Evolutionary conservation across 73 alveolate genomes (phyloP).

Genomic region (Urostyla sp.): DNA sequence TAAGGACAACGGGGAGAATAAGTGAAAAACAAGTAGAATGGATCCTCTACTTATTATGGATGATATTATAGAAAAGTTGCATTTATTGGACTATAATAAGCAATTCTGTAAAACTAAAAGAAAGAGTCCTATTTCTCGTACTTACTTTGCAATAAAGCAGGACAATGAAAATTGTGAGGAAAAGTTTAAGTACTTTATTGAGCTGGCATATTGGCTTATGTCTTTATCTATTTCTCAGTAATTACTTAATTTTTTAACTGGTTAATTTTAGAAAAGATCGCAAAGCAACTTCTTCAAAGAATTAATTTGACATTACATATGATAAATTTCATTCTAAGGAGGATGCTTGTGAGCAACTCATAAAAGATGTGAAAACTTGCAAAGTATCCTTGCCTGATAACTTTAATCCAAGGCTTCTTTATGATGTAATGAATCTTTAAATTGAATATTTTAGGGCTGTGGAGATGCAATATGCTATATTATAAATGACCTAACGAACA

Average conservation of each 20-base stretch:
- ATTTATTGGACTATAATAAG: conserved; percentile 86
- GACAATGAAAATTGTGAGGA: conserved; percentile 8
- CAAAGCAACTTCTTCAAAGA: conserved; percentile 14
- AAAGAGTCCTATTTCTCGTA: conserved; percentile 82
- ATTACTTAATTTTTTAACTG: conserved; percentile 5
- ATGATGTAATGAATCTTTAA: conserved; percentile 62
- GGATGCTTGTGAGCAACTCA: conserved; percentile 39
- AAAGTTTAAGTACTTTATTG: conserved; percentile 68
- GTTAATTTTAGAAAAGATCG: conserved; percentile 52
- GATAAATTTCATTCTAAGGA: conserved; percentile 15
- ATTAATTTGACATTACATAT: conserved; percentile 6
- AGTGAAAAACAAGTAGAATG: conserved; percentile 55
- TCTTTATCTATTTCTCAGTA: conserved; percentile 48
- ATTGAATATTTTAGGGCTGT: conserved; percentile 67
- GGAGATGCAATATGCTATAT: conserved; percentile 90
- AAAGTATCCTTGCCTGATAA: conserved; percentile 44
- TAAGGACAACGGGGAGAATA: neutral
- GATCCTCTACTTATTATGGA: conserved; percentile 92
- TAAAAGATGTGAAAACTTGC: conserved; percentile 30
- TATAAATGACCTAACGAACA: conserved; percentile 84
- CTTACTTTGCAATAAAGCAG: conserved; percentile 75
- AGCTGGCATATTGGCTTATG: conserved; percentile 86
- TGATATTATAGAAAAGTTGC: conserved; percentile 93
- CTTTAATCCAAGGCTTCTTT: conserved; percentile 40
- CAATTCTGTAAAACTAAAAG: conserved; percentile 78